Evolutionary conservation across 306 rosid species (phyloP).

Genomic region (Quercus agrifolia): DNA sequence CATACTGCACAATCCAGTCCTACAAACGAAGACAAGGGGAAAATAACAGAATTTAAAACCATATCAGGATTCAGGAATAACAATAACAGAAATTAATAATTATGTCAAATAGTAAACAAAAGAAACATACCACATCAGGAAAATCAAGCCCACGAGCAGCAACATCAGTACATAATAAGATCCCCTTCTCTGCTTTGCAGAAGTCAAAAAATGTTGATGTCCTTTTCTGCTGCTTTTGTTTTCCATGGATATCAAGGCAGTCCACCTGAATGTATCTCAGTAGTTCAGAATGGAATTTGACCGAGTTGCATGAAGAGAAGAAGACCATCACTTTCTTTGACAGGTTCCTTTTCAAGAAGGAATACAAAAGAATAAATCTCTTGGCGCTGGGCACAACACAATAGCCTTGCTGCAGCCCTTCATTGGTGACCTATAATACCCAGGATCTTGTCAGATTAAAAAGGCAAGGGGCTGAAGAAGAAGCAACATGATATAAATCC

Average conservation of each 20-base stretch:
- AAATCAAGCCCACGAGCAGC: slow-evolving; percentile 9
- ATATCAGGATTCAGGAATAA: too few relatives aligned
- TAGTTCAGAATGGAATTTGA: slow-evolving; percentile 82
- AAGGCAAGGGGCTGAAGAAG: slow-evolving; percentile 1
- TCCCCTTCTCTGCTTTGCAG: slow-evolving; percentile 86
- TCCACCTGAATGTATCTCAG: slow-evolving; percentile 66
- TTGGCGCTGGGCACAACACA: slow-evolving; percentile 79
- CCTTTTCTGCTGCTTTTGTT: slow-evolving; percentile 86
- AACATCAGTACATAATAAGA: slow-evolving; percentile 95
- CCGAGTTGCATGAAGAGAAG: slow-evolving; percentile 95
- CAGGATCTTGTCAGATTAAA: slow-evolving; percentile 21
- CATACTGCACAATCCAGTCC: slow-evolving; percentile 99
- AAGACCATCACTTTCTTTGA: slow-evolving; percentile 94
- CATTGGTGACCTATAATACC: slow-evolving; percentile 73
- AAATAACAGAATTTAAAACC: background rate
- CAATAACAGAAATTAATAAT: too few relatives aligned
- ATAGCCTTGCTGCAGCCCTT: slow-evolving; percentile 95
- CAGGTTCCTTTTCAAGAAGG: slow-evolving; percentile 69
- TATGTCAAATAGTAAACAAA: background rate
- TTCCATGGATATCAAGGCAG: slow-evolving; percentile 87
- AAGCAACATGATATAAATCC: background rate
- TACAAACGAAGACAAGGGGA: slow-evolving; percentile 30
- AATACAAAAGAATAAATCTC: slow-evolving; percentile 77
- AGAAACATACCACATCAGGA: background rate
- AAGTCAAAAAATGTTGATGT: slow-evolving; percentile 59